phyloP scores from a whole-genome alignment of 176 grass and related monocot species.

The Rhynchospora pubera region DNA sequence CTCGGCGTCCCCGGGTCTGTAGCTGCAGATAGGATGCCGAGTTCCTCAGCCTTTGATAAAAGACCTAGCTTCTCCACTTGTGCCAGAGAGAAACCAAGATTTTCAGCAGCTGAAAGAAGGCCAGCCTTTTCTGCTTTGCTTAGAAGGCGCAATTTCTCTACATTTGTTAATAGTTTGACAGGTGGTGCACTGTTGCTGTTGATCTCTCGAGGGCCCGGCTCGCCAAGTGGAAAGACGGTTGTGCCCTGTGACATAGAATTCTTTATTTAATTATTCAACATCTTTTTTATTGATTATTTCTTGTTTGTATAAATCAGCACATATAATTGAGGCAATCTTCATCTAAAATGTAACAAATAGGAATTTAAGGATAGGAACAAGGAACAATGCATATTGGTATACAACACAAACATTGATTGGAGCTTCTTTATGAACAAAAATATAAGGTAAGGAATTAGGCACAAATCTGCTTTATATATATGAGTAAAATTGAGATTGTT shows the following conservation, averaged over 20 bases:
- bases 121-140: constrained; percentile 92
- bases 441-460: background rate
- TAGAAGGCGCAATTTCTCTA: constrained; percentile 84
- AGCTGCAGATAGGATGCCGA: constrained; percentile 76
- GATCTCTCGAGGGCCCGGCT: constrained; percentile 37
- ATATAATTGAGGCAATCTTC: background rate
- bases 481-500: background rate
- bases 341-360: background rate
- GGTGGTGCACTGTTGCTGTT: constrained; percentile 26
- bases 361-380: background rate
- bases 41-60: constrained; percentile 87
- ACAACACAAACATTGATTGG: background rate
- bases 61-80: constrained; percentile 68
- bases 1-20: constrained; percentile 63
- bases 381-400: background rate
- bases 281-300: no score
- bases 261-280: background rate
- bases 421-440: background rate
- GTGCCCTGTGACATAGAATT: constrained; percentile 30
- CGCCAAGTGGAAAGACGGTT: constrained; percentile 72
- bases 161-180: constrained; percentile 87
- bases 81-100: constrained; percentile 75
- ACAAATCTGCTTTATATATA: background rate
- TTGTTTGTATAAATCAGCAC: no score
- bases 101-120: constrained; percentile 75